Evolutionary conservation across 352 stramenopile species (phyloP), one percentile per base, ranked within the genome.

Genomic region (Phytophthora podocarpi): DNA sequence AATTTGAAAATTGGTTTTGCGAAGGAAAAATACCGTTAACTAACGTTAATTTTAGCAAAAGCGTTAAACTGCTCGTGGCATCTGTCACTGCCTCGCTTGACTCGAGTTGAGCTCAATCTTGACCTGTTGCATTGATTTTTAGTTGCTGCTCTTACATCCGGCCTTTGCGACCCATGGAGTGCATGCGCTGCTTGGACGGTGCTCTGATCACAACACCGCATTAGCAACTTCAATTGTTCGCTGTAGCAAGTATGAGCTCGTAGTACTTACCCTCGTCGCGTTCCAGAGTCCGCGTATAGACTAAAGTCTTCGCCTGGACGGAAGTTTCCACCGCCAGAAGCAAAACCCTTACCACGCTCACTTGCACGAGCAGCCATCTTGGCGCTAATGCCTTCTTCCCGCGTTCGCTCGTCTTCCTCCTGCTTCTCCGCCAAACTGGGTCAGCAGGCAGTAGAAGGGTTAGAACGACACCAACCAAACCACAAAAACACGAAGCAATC

Each of bases 131-230:
- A 28, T 55, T 28, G 24, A 34, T 46, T 51, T 26, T 58, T 52
- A 16, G 21, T 31, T 47, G 20, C 6, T 12, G 18, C 21, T 16
- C 16, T 73, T 68, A 88, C 37, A 80, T 80, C n/a, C 82, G 80
- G 34, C 80, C 77, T 62, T 90, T 90, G 50, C 82, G 82, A 18
- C 36, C 53, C 62, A 78, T 78, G 31, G 58, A 66, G 49, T 85
- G 74, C 55, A 82, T 60, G 34, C 76, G 78, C 53, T 85, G 59
- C 50, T 78, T 78, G 52, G 72, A 56, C 11, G 73, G 59, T 61
- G 73, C 49, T 64, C 69, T 73, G 56, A 26, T 50, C 31, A 70
- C 2, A 56, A 54, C 30, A 45, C 8, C 23, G 43, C 13, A 34
- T 35, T 15, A 43, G 15, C 11, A 47, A 40, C 30, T 24, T 15